Base-by-base conservation (phyloP, 2,329 filamentous ascomycete species). In the Botryotinia calthae region DNA sequence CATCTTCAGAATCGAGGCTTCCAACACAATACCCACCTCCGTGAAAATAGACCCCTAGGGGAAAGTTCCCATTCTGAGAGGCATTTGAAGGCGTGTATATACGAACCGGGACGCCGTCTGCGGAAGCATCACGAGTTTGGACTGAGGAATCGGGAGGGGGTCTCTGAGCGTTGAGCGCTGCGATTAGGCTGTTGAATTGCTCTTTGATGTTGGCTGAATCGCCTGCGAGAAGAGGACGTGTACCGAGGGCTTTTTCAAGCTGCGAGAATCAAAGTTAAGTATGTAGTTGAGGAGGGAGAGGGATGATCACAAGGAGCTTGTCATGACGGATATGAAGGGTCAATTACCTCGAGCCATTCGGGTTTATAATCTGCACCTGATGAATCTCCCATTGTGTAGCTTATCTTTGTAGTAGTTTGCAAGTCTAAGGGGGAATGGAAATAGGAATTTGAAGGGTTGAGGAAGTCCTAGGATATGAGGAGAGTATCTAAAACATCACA, bases 11-110 rank as follows among this genome's bases (percentile, higher is more conserved):
- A 81, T 93, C 76, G 90, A 94, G 79, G 87, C 87, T 59, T 79
- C 93, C 87, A 44, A 89, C 76, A 4, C 89, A 87, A 86, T 87
- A 89, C 5, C 87, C 87, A 1, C 87, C 87, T 7, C 87, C 87
- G 75, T 89, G 87, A 76, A 84, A 87, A 78, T 87, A 90, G 5
- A 89, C 76, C 78, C 86, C 84, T 12, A 86, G 83, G 2, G 87
- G 87, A 25, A 72, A 51, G 14, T 54, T 6, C 0, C n/a, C 51
- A 2, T 37, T 10, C 1, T 9, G 31, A 7, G 65, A n/a, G 4
- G 72, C 28, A 20, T 56, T 54, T 14, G 69, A 12, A 14, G 77
- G 78, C 9, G 73, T 78, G 67, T 79, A 79, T 8, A 79, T 77
- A 12, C 78, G 77, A 59, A 79, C 74, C 0, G 76, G 73, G 6